Evolutionary conservation across 2,329 filamentous ascomycete species (phyloP).

Genomic region (Aspergillus sojae): DNA sequence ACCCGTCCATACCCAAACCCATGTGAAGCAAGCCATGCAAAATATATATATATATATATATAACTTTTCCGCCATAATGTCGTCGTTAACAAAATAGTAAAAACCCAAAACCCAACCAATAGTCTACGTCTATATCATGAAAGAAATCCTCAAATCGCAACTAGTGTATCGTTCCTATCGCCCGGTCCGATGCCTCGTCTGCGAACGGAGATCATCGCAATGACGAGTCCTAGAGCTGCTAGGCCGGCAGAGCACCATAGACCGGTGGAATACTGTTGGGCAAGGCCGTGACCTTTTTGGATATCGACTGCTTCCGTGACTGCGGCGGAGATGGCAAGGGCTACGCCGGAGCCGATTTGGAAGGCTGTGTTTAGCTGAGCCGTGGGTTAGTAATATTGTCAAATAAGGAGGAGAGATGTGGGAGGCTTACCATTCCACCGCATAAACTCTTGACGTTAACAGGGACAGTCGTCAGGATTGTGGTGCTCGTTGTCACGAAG

Average conservation of each 20-base stretch:
- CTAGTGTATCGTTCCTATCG: slow-evolving; percentile 9
- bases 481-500: slow-evolving; percentile 47
- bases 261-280: slow-evolving; percentile 44
- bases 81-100: background rate
- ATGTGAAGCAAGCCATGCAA: background rate
- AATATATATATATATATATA: too few species aligned
- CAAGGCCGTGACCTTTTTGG: slow-evolving; percentile 35
- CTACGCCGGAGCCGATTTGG: slow-evolving; percentile 47
- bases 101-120: background rate
- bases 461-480: slow-evolving; percentile 44
- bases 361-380: slow-evolving; percentile 45
- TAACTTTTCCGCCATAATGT: background rate
- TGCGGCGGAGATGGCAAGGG: slow-evolving; percentile 44
- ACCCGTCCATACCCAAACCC: background rate
- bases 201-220: slow-evolving; percentile 11
- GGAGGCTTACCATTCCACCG: slow-evolving; percentile 39
- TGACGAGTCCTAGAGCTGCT: slow-evolving; percentile 38
- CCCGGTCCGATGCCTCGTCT: slow-evolving; percentile 12
- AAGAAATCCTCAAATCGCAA: slow-evolving; percentile 8
- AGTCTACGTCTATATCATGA: background rate
- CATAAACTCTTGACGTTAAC: slow-evolving; percentile 45
- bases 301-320: slow-evolving; percentile 44
- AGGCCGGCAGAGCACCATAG: slow-evolving; percentile 47
- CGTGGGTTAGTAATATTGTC: slow-evolving; percentile 3
- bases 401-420: fast-evolving